These are phyloP conservation scores for Tephrocybe rancida DNA, from an alignment of 768 basidiomycete genomes.

Conservation along the genomic window DNA sequence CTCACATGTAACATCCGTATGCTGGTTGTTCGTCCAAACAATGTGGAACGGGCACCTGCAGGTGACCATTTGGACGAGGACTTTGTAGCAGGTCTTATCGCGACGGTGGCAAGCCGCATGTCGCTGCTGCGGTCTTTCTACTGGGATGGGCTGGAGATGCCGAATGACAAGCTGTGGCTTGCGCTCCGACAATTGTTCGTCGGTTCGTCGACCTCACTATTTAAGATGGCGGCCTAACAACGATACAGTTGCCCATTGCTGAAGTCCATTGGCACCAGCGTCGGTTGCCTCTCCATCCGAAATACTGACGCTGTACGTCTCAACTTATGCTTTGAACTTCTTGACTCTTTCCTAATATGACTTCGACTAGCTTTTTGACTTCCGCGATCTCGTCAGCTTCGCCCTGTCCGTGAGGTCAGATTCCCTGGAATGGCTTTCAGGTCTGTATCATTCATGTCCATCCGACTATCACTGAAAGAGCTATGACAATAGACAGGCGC, in stretches of 20 bases:
- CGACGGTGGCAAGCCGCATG: conserved; percentile 24
- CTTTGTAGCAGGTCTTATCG: conserved; percentile 28
- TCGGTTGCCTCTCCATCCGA: conserved; percentile 34
- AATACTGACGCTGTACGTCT: conserved; percentile 34
- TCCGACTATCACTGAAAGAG: neutral
- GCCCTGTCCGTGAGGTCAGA: conserved; percentile 35
- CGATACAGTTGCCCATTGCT: conserved; percentile 33
- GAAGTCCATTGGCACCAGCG: conserved; percentile 33
- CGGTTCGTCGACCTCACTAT: neutral
- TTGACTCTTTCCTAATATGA: conserved; percentile 3
- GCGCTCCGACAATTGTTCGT: conserved; percentile 29
- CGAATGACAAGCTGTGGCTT: conserved; percentile 34
- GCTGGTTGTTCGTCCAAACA: conserved; percentile 34
- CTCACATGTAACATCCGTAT: conserved; percentile 28
- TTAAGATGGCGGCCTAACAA: neutral
- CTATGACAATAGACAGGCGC: conserved; percentile 27
- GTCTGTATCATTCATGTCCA: conserved; percentile 16
- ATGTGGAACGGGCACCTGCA: conserved; percentile 32
- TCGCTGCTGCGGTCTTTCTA: conserved; percentile 31
- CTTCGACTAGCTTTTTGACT: conserved; percentile 33
- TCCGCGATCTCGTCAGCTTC: conserved; percentile 33
- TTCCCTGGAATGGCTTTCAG: conserved; percentile 36
- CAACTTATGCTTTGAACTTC: conserved; percentile 3
- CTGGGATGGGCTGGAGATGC: conserved; percentile 42
- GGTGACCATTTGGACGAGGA: conserved; percentile 35